Evolutionary conservation across 2,329 filamentous ascomycete genomes (phyloP).

Genomic region (Erysiphe neolycopersici): DNA sequence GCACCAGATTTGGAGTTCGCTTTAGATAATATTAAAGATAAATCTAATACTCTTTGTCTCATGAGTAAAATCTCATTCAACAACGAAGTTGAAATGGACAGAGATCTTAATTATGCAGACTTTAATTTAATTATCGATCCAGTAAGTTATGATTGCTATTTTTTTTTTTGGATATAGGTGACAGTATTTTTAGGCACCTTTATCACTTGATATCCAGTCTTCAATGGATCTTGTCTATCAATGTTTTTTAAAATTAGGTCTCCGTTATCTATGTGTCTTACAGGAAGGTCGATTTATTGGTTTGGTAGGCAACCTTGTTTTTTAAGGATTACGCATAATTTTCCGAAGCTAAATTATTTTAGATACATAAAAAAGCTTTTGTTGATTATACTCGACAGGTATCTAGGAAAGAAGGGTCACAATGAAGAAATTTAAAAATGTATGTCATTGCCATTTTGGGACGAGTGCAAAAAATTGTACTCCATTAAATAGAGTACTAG

Average conservation of each 20-base stretch:
- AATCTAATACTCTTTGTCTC: conserved; percentile 46
- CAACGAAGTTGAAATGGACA: conserved; percentile 26
- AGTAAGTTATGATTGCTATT: conserved; percentile 18
- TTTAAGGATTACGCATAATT: too few relatives aligned
- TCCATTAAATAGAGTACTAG: too few relatives aligned
- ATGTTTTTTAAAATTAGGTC: conserved; percentile 77
- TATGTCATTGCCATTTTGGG: too few relatives aligned
- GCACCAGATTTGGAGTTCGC: conserved; percentile 86
- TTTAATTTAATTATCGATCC: conserved; percentile 85
- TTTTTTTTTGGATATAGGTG: neutral
- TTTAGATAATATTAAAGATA: conserved; percentile 57
- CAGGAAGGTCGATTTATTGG: conserved; percentile 66
- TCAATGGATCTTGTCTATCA: conserved; percentile 93
- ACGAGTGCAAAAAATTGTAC: too few relatives aligned
- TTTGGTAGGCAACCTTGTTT: conserved; percentile 31
- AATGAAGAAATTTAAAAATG: neutral
- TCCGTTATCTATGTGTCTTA: conserved; percentile 78
- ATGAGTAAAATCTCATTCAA: conserved; percentile 48
- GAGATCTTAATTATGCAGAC: conserved; percentile 37
- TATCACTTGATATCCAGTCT: conserved; percentile 65
- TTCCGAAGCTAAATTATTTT: conserved; percentile 2
- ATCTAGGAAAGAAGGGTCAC: conserved; percentile 23
- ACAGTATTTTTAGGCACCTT: conserved; percentile 26
- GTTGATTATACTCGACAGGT: conserved; percentile 79
- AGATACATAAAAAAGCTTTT: conserved; percentile 90